Evolutionary conservation across 768 basidiomycete genomes (phyloP).

Genomic region (Leccinellum rugosiceps): DNA sequence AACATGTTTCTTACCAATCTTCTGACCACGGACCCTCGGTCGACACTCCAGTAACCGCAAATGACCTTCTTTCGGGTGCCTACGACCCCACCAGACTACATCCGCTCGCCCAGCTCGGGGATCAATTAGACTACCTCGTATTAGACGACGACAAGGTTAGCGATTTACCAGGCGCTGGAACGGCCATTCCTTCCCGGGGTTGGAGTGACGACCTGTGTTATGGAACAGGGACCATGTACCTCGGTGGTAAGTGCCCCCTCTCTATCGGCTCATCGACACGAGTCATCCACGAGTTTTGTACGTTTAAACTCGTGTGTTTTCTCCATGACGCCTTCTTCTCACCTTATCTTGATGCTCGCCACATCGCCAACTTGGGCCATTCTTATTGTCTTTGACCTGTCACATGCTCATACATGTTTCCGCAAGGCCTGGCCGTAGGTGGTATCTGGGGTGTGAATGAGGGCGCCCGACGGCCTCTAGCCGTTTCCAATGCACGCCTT

Average conservation of each 20-base stretch:
- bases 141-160: slow-evolving; percentile 96
- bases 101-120: slow-evolving; percentile 88
- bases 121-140: slow-evolving; percentile 92
- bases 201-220: slow-evolving; percentile 99
- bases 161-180: slow-evolving; percentile 84
- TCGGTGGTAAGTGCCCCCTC: slow-evolving; percentile 76
- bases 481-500: slow-evolving; percentile 79
- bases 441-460: slow-evolving; percentile 96
- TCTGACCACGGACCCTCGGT: slow-evolving; percentile 40
- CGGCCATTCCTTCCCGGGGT: slow-evolving; percentile 91
- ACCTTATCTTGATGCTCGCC: slow-evolving; percentile 65
- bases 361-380: slow-evolving; percentile 52
- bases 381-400: slow-evolving; percentile 79
- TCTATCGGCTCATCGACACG: slow-evolving; percentile 52
- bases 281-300: slow-evolving; percentile 45
- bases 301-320: slow-evolving; percentile 47
- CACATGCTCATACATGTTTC: slow-evolving; percentile 69
- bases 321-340: slow-evolving; percentile 48
- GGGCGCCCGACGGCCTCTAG: slow-evolving; percentile 84
- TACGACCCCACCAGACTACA: slow-evolving; percentile 94
- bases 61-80: slow-evolving; percentile 80
- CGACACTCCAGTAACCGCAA: slow-evolving; percentile 70
- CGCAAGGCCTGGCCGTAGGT: slow-evolving; percentile 87
- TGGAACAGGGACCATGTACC: slow-evolving; percentile 98
- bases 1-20: slow-evolving; percentile 44